Evolutionary conservation across 2,329 filamentous ascomycete genomes (phyloP), one percentile per base, ranked within the genome.

Genomic region (Diplodia mutila): DNA sequence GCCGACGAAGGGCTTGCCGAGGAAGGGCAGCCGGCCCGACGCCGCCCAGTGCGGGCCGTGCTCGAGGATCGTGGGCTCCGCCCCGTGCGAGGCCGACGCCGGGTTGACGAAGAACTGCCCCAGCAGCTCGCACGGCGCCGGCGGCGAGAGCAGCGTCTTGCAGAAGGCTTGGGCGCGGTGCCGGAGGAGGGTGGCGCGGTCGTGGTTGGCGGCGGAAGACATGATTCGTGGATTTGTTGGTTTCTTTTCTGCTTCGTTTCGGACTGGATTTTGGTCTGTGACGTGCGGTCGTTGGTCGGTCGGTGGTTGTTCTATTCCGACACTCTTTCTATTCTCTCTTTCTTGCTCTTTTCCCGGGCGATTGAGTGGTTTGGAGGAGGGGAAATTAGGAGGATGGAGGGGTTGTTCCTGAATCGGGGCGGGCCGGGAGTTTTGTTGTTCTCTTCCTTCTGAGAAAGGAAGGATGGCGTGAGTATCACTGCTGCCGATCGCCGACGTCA

Each of bases 41-140:
- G 42, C 3, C n/a, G 65, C 46, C 42, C 53, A 67, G 42, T 55
- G 21, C 18, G 65, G 65, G 8, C 65, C 65, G 54, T 67, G 65
- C 14, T 67, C 65, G 23, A 52, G 42, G 54, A 67, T 61, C 18
- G 42, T 51, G 12, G 65, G 65, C 12, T 11, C 9, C 12, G 42
- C 18, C 18, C n/a, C 42, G 42, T n/a, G 12, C 9, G 61, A 25
- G 2, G 39, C 18, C 18, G 59, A 34, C 25, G 29, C 11, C 16
- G 32, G 16, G 23, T 37, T 18, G 27, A 54, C 59, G 27, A 66
- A 61, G 65, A 48, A 59, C 12, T 16, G 27, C 29, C n/a, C 4
- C 29, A 67, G 29, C 21, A 67, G 32, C 16, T 46, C n/a, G 29
- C 21, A 18, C 2, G 65, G 65, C 2, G 54, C 18, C 1, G 65